Conservation (phyloP, 768 basidiomycete genomes). For the Saitozyma sp. region DNA sequence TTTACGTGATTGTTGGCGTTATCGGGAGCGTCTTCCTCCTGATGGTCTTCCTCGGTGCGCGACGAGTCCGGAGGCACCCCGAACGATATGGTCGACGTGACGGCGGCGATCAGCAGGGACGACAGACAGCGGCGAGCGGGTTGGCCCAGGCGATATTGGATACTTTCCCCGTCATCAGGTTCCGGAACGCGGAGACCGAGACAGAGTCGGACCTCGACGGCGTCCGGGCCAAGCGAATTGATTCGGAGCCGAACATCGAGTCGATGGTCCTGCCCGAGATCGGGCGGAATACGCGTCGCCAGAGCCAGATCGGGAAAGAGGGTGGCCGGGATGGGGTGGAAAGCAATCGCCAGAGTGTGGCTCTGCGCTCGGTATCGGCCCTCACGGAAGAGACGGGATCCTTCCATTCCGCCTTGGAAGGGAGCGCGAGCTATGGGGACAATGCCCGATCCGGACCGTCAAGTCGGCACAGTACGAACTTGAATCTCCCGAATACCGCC, state of each 20-base stretch:
- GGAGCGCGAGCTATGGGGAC: too few relatives aligned
- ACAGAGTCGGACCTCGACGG: conserved; percentile 9
- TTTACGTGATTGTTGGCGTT: conserved; percentile 82
- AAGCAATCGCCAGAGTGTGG: too few relatives aligned
- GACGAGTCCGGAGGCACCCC: conserved; percentile 80
- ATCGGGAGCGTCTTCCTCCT: conserved; percentile 80
- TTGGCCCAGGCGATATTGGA: conserved; percentile 90
- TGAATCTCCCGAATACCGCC: too few relatives aligned
- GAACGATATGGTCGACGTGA: conserved; percentile 78
- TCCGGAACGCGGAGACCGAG: conserved; percentile 55
- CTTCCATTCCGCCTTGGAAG: conserved; percentile 9
- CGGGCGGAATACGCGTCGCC: too few relatives aligned
- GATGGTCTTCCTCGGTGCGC: conserved; percentile 80
- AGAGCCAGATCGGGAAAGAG: too few relatives aligned
- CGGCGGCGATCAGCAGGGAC: conserved; percentile 57
- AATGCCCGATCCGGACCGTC: too few relatives aligned
- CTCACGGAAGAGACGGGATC: conserved; percentile 6
- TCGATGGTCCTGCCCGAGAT: neutral
- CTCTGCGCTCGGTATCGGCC: too few relatives aligned
- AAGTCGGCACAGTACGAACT: too few relatives aligned
- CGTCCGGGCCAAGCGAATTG: conserved; percentile 7
- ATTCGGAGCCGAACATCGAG: conserved; percentile 5
- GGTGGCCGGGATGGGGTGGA: too few relatives aligned
- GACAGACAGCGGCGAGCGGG: conserved; percentile 70
- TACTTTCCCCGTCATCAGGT: conserved; percentile 92